A percentile compares a stretch with the other conserved stretches of the same genome.
Evolutionary conservation across 2,329 filamentous ascomycete species (phyloP).

Genomic region (Chaetomium sp.): DNA sequence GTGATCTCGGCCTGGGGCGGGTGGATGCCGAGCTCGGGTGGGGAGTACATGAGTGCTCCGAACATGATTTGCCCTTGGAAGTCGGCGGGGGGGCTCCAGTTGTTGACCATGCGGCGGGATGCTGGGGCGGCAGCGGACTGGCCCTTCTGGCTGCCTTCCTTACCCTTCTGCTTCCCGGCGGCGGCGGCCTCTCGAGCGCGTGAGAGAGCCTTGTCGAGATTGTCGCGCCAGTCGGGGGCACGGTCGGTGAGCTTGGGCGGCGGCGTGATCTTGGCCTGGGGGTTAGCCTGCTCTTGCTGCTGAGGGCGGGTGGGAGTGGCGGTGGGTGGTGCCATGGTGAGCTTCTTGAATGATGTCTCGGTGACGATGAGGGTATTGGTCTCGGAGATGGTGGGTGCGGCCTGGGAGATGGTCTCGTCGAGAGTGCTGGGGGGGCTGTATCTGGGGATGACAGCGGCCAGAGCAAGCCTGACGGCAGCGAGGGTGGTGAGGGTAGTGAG

Average conservation of each 20-base stretch:
- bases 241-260: background rate
- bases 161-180: background rate
- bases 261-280: background rate
- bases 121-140: background rate
- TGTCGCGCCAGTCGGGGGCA: constrained; percentile 8
- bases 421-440: no score
- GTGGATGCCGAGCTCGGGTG: no score
- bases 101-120: background rate
- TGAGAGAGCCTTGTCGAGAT: constrained; percentile 3
- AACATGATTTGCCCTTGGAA: no score
- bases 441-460: no score
- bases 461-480: no score
- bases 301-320: background rate
- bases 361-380: no score
- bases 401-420: no score
- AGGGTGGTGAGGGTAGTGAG: no score
- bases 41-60: no score
- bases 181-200: background rate
- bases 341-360: no score
- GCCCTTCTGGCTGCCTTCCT: background rate
- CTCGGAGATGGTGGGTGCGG: no score
- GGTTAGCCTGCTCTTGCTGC: no score
- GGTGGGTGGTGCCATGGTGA: background rate
- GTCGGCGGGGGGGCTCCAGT: background rate
- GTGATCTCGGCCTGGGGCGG: background rate